Evolutionary conservation across 305 asterid genomes (phyloP).

Genomic region (Rubia balearica): DNA sequence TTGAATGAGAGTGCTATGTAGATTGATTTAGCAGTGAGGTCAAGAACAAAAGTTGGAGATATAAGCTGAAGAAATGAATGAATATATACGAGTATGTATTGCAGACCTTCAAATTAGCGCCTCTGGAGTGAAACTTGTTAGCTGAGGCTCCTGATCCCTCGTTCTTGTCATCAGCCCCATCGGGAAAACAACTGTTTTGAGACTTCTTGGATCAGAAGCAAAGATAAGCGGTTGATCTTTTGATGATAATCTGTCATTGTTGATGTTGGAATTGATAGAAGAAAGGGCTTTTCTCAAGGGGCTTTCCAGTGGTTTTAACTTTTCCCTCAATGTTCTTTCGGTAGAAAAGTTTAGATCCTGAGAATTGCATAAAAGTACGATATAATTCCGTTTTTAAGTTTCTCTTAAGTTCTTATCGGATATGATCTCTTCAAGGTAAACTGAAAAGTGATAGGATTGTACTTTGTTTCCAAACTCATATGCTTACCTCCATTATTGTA

Average conservation of each 20-base stretch:
- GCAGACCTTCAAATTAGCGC: slow-evolving; percentile 64
- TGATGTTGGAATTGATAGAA: slow-evolving; percentile 49
- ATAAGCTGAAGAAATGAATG: not conserved
- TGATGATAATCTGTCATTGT: slow-evolving; percentile 8
- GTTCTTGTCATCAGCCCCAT: slow-evolving; percentile 25
- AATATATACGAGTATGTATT: not conserved
- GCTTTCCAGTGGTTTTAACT: slow-evolving; percentile 22
- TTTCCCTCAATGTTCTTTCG: slow-evolving; percentile 24
- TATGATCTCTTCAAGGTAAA: not conserved
- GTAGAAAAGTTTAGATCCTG: slow-evolving; percentile 36
- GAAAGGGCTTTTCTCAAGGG: slow-evolving; percentile 50
- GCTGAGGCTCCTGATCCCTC: slow-evolving; percentile 52
- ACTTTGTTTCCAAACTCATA: not conserved
- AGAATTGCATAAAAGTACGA: not conserved
- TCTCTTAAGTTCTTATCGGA: not conserved
- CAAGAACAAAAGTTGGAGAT: slow-evolving; percentile 3
- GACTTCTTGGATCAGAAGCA: slow-evolving; percentile 42
- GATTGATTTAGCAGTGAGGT: slow-evolving; percentile 13
- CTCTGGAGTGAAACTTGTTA: slow-evolving; percentile 47
- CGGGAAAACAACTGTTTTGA: slow-evolving; percentile 19
- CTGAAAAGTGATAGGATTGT: not conserved
- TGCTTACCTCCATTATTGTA: slow-evolving; percentile 29
- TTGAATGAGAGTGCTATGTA: too few species aligned
- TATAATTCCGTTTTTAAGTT: not conserved
- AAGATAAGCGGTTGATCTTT: slow-evolving; percentile 18